These are phyloP conservation scores for Quercus gilva DNA, from an alignment of 306 rosid species.

Conservation along the genomic window DNA sequence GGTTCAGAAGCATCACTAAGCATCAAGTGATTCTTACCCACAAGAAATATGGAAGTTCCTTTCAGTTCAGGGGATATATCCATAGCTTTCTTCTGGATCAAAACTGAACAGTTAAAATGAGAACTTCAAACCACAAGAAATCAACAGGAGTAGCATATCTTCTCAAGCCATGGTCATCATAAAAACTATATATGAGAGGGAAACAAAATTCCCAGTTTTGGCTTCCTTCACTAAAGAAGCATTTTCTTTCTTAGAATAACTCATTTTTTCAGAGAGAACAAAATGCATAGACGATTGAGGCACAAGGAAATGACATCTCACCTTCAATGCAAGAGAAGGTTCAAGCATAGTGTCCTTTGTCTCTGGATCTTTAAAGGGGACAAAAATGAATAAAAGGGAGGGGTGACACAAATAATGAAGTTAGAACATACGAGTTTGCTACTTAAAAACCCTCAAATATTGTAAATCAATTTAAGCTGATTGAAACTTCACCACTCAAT, in stretches of 20 bases:
- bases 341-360: constrained; percentile 37
- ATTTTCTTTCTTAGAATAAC: not conserved
- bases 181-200: not conserved
- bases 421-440: not conserved
- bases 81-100: constrained; percentile 74
- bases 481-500: not conserved
- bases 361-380: constrained; percentile 30
- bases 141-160: not conserved
- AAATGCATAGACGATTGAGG: not conserved
- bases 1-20: constrained; percentile 4
- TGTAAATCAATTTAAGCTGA: not conserved
- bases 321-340: constrained; percentile 60
- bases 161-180: not conserved
- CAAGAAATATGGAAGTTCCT: constrained; percentile 86
- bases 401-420: not conserved
- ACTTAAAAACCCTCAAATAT: not conserved
- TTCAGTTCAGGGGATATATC: constrained; percentile 63
- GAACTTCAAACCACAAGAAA: constrained; percentile 31
- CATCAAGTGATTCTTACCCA: constrained; percentile 55
- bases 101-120: constrained; percentile 59
- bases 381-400: not conserved
- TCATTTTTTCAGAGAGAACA: not conserved
- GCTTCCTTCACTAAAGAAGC: not conserved
- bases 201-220: not conserved
- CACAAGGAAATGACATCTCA: constrained; percentile 31